Base-by-base conservation (phyloP, 805 yeast genomes). In the Teunomyces funiuensis region DNA sequence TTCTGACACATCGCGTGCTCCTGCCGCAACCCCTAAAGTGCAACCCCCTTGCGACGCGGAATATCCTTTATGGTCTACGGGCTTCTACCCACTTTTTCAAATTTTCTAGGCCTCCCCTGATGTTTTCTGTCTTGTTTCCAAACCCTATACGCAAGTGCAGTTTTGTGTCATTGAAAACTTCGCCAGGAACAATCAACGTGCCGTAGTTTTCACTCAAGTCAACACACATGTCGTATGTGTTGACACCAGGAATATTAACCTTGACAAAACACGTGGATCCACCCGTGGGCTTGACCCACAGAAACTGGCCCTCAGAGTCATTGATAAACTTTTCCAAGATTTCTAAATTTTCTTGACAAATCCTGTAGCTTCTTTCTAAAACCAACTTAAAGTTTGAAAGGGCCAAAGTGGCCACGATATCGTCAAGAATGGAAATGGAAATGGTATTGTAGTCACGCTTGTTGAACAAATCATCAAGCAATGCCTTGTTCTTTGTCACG, bases 391-490 rank as follows among this genome's bases (percentile, higher is more conserved):
- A 52, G 41, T 72, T 51, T n/a, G 47, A 38, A 36, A 77, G 57
- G 0, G 74, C 77, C 49, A 66, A 71, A 1, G 65, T 55, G 3
- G 80, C 76, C 10, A 75, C 52, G 4, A 48, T 28, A 50, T 77
- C 83, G 51, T 77, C 81, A 4, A 74, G 42, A 45, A 60, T 53
- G 25, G 77, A 68, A 11, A 77, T 71, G 2, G 77, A 71, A 33
- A 77, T 77, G 7, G 73, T 76, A 51, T 71, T 74, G 53, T 71
- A 77, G 52, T 76, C 80, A 45, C 82, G 61, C 39, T 71, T 63
- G 9, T 65, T 57, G 17, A 58, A 55, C 16, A 74, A 60, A 33
- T 57, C 63, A 10, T 53, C 44, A 13, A 70, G 41, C 4, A 71
- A 44, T 3, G 41, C 41, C 15, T 39, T 39, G 50, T 72, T 65